Base-by-base conservation (phyloP, 495 filamentous ascomycete species). In the Penicillium canariense region DNA sequence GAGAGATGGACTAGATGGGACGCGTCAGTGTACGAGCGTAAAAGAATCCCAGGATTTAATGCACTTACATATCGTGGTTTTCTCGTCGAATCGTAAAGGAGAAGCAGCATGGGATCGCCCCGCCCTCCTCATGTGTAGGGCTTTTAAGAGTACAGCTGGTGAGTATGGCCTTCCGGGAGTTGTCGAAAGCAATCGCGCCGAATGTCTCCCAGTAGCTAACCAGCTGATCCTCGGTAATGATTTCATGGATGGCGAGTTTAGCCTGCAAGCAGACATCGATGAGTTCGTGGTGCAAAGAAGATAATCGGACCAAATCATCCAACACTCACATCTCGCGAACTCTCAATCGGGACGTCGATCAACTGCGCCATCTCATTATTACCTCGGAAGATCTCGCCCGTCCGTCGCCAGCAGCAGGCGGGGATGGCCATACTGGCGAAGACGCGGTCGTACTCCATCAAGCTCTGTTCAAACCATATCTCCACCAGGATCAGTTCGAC, bases 191-290 rank as follows among this genome's bases (percentile, higher is more conserved):
- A 63, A 99, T 97, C n/a, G 89, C 89, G 14, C 92, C 91, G 65
- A 97, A 97, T 62, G 97, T 96, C 72, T 99, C 93, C 94, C 94
- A 99, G 64, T 99, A 99, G 69, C 87, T 87, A 56, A 97, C 95
- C 43, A 95, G 82, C 51, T 92, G 92, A 44, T 94, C 89, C 72
- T 97, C 94, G 5, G 87, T 88, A 31, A 99, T 84, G 48, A 99
- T 91, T 63, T 99, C 91, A 68, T 99, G 96, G 32, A 99, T 81
- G 10, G 93, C 89, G 54, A 97, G 84, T 69, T 96, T 95, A 38
- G 95, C 94, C 93, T 97, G 6, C 0, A n/a, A n/a, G 35, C 26
- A 14, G 22, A 34, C 11, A 28, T 53, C 7, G 39, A 27, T 47
- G 5, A 26, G 31, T 6, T 42, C 38, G 28, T n/a, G n/a, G n/a